Evolutionary conservation across 306 rosid species (phyloP).

Genomic region (Astragalus membranaceus): DNA sequence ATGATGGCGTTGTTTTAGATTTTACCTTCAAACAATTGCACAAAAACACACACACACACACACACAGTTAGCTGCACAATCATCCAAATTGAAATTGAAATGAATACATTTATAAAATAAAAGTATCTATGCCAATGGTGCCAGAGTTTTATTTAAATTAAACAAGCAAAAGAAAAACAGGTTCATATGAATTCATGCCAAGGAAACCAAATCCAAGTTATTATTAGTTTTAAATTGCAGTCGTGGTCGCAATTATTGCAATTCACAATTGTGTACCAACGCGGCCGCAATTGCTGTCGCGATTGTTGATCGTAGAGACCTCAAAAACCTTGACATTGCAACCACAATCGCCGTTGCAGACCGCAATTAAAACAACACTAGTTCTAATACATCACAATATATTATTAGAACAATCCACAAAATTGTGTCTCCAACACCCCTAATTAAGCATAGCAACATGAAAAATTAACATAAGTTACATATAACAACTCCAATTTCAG

Average conservation of each 20-base stretch:
- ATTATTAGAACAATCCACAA: neutral
- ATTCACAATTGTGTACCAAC: neutral
- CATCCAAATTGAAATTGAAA: conserved; percentile 9
- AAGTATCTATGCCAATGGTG: neutral
- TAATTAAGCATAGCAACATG: neutral
- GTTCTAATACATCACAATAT: neutral
- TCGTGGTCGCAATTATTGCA: too few species aligned
- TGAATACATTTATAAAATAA: neutral
- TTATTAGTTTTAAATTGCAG: neutral
- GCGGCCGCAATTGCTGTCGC: neutral
- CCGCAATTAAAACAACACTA: neutral
- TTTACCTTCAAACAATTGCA: conserved; percentile 54
- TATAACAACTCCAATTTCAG: neutral
- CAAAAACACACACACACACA: neutral
- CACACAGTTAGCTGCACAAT: neutral
- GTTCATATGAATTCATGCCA: neutral
- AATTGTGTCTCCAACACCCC: neutral
- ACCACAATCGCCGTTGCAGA: neutral
- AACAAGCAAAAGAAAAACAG: neutral
- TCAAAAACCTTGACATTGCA: neutral
- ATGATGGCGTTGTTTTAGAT: conserved; percentile 31
- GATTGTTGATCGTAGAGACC: neutral
- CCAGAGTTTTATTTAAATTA: neutral
- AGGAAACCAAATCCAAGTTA: neutral
- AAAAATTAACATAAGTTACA: neutral